Evolutionary conservation across 495 filamentous ascomycete species (phyloP), one percentile per base, ranked within the genome.

Genomic region (Xanthoparmelia taractica): DNA sequence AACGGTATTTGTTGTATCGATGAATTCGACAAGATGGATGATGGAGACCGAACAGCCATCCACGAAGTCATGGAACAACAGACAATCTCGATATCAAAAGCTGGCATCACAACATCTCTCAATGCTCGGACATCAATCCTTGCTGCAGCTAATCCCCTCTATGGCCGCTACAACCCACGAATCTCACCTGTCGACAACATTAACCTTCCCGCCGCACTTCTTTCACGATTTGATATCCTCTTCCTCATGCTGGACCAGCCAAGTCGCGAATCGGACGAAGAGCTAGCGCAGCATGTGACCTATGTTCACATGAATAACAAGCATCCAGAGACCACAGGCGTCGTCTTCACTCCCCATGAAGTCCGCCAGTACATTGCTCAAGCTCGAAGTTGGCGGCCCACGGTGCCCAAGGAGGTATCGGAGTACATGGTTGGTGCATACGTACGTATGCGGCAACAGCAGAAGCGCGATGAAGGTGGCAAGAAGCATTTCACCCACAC

Each of bases 61-160:
- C 94, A 98, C 81, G 94, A 98, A 85, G 94, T 98, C 37, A 98
- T 98, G 94, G 94, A 98, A 71, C 94, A 98, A 73, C 94, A 98
- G 75, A 98, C 94, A 57, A 98, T 98, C 63, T 96, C 90, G 61
- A 97, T 98, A 67, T 96, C 92, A 67, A 98, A 98, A 79, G 94
- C 94, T 23, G 94, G 94, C 65, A 98, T 98, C 73, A 94, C 85
- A 50, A 98, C 94, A 17, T 92, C 92, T 0, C 84, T 98, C 43
- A 98, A 98, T 70, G 94, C 94, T 3, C 88, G 94, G 55, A 96
- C 94, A 18, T 95, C 94, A 0, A 97, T 98, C 71, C 84, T 98
- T n/a, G 95, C 94, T 2, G 94, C 94, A 17, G 94, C 94, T 63
- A 98, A 98, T 79, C 94, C 94, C 55, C 83, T 98, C 15, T 98